Evolutionary conservation across 2,329 filamentous ascomycete species (phyloP).

Genomic region (Geosmithia morbida): DNA sequence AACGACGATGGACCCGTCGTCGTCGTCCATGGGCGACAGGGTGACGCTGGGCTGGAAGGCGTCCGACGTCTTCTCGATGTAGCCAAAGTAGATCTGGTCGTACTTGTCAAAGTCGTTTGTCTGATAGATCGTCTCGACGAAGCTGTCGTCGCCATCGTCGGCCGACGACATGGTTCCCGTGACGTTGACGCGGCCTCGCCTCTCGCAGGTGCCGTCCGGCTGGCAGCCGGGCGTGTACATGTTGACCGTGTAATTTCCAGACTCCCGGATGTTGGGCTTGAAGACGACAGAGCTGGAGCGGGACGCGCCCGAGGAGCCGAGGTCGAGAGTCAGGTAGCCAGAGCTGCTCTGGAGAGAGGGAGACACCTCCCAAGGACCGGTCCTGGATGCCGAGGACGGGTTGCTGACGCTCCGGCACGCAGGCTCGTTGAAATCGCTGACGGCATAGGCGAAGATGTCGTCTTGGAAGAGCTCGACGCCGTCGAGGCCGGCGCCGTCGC

Average conservation of each 20-base stretch:
- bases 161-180: constrained; percentile 53
- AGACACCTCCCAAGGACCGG: constrained; percentile 60
- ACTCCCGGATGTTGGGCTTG: constrained; percentile 69
- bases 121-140: constrained; percentile 58
- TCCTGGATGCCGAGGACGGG: constrained; percentile 51
- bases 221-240: constrained; percentile 87
- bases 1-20: constrained; percentile 62
- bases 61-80: constrained; percentile 58
- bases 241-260: constrained; percentile 82
- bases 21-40: constrained; percentile 52
- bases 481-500: constrained; percentile 66
- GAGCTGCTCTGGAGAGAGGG: constrained; percentile 56
- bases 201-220: constrained; percentile 61
- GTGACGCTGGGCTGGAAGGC: constrained; percentile 73
- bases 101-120: constrained; percentile 97
- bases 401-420: constrained; percentile 49
- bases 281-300: constrained; percentile 60
- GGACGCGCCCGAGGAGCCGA: constrained; percentile 40
- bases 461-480: constrained; percentile 81
- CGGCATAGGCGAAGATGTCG: constrained; percentile 72
- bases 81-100: constrained; percentile 78
- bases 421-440: constrained; percentile 81
- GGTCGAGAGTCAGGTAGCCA: constrained; percentile 58
- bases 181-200: constrained; percentile 69
- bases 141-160: constrained; percentile 23